Conservation (phyloP, 441 rosid genomes). For the Croton laevigatus region DNA sequence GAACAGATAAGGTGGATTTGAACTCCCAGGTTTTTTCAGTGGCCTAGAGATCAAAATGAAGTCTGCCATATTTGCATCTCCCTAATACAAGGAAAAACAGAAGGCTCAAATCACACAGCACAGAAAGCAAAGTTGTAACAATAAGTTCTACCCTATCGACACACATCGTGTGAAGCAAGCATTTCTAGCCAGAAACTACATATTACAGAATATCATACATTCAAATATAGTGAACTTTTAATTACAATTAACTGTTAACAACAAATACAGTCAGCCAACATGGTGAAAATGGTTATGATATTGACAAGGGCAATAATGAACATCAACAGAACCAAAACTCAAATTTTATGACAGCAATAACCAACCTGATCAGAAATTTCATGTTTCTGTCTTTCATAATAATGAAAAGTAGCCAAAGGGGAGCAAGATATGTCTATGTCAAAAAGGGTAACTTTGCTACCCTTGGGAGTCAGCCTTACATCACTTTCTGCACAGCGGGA, state of each 20-base stretch:
- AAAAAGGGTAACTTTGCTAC: conserved; percentile 36
- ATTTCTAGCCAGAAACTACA: too few species aligned
- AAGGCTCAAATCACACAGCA: neutral
- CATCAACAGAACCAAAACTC: neutral
- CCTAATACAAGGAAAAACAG: conserved; percentile 47
- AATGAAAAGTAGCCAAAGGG: conserved; percentile 79
- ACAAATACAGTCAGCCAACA: neutral
- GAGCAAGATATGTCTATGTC: conserved; percentile 60
- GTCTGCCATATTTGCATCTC: conserved; percentile 51
- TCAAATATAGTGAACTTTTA: neutral
- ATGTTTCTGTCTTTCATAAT: conserved; percentile 62
- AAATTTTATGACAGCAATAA: neutral
- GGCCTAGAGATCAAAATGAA: conserved; percentile 63
- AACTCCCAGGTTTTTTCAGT: conserved; percentile 39
- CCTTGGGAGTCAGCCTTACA: conserved; percentile 49
- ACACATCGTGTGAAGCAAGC: neutral
- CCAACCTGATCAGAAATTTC: conserved; percentile 59
- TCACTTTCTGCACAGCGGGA: conserved; percentile 43
- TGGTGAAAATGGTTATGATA: neutral
- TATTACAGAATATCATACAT: neutral
- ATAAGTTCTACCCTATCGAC: neutral
- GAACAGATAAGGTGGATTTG: conserved; percentile 42
- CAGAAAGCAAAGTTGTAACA: neutral
- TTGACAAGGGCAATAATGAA: neutral
- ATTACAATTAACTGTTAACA: neutral